phyloP scores from a whole-genome alignment of 176 grass and related monocot species.

The Saccharum officinarum region DNA sequence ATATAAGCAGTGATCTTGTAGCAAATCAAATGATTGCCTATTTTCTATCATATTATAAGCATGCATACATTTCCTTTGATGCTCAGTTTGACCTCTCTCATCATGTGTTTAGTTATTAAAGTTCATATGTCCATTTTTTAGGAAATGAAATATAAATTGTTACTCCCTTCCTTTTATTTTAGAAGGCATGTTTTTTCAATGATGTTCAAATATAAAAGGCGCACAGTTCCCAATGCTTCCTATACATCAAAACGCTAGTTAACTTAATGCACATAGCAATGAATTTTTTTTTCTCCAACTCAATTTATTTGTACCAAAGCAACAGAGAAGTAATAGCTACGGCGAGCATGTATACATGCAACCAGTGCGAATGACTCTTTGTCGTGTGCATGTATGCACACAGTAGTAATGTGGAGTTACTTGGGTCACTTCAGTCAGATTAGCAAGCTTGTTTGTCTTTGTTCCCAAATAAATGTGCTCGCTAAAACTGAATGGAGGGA shows the following conservation, averaged over 20 bases:
- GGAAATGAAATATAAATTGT: not conserved
- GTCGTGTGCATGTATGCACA: no score
- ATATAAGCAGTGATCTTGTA: not conserved
- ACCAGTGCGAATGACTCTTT: no score
- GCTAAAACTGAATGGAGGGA: not conserved
- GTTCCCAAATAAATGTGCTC: no score
- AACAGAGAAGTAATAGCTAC: not conserved
- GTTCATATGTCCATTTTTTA: not conserved
- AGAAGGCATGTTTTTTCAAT: not conserved
- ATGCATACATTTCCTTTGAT: conserved; percentile 8
- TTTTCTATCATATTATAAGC: not conserved
- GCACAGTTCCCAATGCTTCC: not conserved
- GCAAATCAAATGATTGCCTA: not conserved
- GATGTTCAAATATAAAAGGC: not conserved
- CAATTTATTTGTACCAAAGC: not conserved
- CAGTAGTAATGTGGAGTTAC: no score
- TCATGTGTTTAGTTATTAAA: not conserved
- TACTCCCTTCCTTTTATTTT: not conserved
- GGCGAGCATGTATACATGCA: no score
- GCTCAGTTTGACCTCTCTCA: not conserved
- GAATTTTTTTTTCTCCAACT: not conserved
- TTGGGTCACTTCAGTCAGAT: no score
- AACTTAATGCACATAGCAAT: not conserved
- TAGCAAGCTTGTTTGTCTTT: no score
- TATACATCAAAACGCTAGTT: not conserved